Conservation (phyloP, 208 protist genomes). For the Trichomonas gallinae region DNA sequence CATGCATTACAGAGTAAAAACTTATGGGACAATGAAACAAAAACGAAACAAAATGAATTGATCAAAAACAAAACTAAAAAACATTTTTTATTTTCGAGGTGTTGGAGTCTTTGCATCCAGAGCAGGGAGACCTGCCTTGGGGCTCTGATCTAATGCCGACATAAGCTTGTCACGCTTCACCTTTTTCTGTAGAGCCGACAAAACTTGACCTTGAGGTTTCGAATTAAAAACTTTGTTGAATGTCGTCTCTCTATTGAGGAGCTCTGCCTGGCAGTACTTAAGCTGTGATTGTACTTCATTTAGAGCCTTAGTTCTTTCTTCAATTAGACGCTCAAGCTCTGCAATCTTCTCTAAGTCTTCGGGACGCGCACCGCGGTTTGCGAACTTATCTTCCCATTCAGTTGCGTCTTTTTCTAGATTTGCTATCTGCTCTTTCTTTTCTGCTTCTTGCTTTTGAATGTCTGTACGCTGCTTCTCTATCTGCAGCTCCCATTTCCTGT, state of each 20-base stretch:
- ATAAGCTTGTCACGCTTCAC: not conserved
- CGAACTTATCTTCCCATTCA: conserved; percentile 3
- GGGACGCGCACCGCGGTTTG: not conserved
- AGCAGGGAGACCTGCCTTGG: not conserved
- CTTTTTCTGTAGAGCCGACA: not conserved
- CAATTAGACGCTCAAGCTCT: not conserved
- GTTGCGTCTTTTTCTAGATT: not conserved
- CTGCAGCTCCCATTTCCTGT: not conserved
- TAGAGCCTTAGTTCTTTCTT: not conserved
- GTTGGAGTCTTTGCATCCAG: not conserved
- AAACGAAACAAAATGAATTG: too few relatives aligned
- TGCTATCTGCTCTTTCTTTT: not conserved
- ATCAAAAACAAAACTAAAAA: not conserved
- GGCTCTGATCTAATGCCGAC: not conserved
- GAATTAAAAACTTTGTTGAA: conserved; percentile 19
- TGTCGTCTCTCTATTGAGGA: not conserved
- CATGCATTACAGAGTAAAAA: too few relatives aligned
- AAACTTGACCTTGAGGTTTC: not conserved
- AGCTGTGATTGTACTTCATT: not conserved
- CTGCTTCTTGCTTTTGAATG: not conserved
- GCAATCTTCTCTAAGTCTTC: conserved; percentile 5
- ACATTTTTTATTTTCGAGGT: not conserved
- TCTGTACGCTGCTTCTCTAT: not conserved
- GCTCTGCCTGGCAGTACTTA: not conserved
- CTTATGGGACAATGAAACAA: too few relatives aligned